phyloP scores from a whole-genome alignment of 345 rosid species.

The Cochlearia excelsa region DNA sequence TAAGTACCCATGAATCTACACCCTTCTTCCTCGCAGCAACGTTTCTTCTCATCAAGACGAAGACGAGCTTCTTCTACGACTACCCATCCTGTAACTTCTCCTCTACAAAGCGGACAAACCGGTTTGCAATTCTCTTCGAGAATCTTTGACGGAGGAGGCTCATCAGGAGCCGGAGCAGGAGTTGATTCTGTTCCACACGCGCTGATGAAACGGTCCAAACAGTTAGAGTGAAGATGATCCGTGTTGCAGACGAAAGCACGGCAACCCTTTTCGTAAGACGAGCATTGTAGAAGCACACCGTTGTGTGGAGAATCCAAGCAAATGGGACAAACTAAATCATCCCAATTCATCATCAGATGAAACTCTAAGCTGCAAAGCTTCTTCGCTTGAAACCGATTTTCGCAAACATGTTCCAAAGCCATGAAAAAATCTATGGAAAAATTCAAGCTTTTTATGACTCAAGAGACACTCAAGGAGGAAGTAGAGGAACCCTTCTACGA shows the following conservation, averaged over 20 bases:
- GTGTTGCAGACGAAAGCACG: constrained; percentile 87
- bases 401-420: constrained; percentile 44
- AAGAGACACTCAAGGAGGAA: too few species aligned
- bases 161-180: constrained; percentile 46
- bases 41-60: constrained; percentile 68
- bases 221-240: constrained; percentile 82
- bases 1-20: constrained; percentile 69
- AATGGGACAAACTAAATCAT: constrained; percentile 81
- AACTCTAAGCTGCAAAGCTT: constrained; percentile 41
- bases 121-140: constrained; percentile 55
- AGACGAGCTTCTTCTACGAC: constrained; percentile 67
- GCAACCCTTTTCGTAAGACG: constrained; percentile 78
- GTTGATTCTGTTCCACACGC: constrained; percentile 64
- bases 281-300: constrained; percentile 78
- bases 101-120: constrained; percentile 89
- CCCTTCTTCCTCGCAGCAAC: constrained; percentile 69
- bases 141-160: constrained; percentile 31
- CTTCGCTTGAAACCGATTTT: constrained; percentile 34
- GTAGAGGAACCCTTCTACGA: too few species aligned
- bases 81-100: constrained; percentile 85
- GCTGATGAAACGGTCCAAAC: constrained; percentile 78
- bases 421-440: too few species aligned
- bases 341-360: constrained; percentile 60
- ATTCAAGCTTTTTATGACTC: too few species aligned
- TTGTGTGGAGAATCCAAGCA: constrained; percentile 94